Evolutionary conservation across 129 eudicot species (phyloP), one percentile per base, ranked within the genome.

Genomic region (Calendula officinalis): DNA sequence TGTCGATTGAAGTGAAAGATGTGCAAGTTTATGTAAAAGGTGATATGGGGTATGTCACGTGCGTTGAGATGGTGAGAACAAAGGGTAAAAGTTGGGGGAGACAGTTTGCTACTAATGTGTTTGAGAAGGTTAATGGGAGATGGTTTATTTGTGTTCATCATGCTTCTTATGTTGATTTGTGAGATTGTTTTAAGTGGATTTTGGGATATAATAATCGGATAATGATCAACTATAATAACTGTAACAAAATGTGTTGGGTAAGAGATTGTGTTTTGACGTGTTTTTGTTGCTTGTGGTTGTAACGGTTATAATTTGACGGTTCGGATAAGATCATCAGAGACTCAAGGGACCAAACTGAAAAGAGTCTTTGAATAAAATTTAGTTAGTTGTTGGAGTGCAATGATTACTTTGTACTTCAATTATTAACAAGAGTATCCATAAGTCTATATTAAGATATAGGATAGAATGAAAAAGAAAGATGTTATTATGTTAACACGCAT

Each of bases 91-190:
- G 79, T 76, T 92, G 99, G 99, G 99, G 96, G 8, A 74, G 85
- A 69, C 99, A 92, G 75, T 88, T 85, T 62, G 99, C 95, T 4
- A 84, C 96, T 2, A 92, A 92, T 73, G 86, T 92, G 37, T 92
- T 92, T 13, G 99, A 92, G 80, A 92, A 69, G 85, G 67, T 92
- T 15, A 60, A 85, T 56, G 95, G 95, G 12, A 85, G 75, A 33
- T 92, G 99, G 99, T 79, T 75, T 54, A 85, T 92, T 9, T 88
- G 95, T 66, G 72, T 88, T 75, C 98, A 91, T 68, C 98, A 91
- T 70, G 96, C 98, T 17, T 88, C 98, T 5, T 77, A 73, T 76
- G 87, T 87, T 53, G 98, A 91, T 57, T 67, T 80, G 63, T 87
- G 69, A 87, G 33, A 57, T 8, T 8, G 30, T 22, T 22, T 22